phyloP scores from a whole-genome alignment of 495 filamentous ascomycete genomes.

The Penicillium arizonense region DNA sequence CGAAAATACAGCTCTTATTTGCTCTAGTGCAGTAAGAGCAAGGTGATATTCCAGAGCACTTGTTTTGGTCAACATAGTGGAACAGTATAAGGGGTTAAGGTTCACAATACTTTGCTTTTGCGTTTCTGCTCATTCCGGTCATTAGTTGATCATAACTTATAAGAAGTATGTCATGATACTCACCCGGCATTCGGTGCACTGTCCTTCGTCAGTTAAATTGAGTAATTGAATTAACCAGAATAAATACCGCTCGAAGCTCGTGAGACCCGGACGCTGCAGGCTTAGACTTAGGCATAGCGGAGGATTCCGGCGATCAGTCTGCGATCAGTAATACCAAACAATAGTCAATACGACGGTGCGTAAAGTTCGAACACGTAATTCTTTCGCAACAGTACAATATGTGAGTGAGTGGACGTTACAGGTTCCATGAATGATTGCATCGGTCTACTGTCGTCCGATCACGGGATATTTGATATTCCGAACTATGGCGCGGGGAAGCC shows the following conservation, averaged over 20 bases:
- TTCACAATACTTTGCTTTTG: slow-evolving; percentile 13
- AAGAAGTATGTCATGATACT: not conserved
- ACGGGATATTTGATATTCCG: not conserved
- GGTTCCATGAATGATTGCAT: not conserved
- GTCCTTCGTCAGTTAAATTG: not conserved
- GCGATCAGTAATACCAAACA: not conserved
- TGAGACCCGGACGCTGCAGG: not conserved
- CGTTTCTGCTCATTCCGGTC: slow-evolving; percentile 8
- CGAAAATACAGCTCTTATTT: slow-evolving; percentile 18
- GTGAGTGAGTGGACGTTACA: not conserved
- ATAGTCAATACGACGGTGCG: too few species aligned
- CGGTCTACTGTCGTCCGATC: not conserved
- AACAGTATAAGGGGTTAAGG: not conserved
- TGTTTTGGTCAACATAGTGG: too few species aligned
- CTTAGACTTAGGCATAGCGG: not conserved
- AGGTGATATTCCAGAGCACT: slow-evolving; percentile 15
- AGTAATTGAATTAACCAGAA: not conserved
- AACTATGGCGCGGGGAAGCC: too few species aligned
- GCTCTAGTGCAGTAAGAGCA: slow-evolving; percentile 22
- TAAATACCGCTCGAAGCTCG: not conserved
- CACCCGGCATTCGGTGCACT: slow-evolving; percentile 24
- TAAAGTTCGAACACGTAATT: too few species aligned
- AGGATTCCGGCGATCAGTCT: not conserved
- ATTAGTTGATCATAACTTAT: not conserved
- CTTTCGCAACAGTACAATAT: too few species aligned